Percentiles rank a stretch among this genome's conserved stretches.
phyloP scores from a whole-genome alignment of 2,329 filamentous ascomycete genomes.

The Alternaria metachromatica region DNA sequence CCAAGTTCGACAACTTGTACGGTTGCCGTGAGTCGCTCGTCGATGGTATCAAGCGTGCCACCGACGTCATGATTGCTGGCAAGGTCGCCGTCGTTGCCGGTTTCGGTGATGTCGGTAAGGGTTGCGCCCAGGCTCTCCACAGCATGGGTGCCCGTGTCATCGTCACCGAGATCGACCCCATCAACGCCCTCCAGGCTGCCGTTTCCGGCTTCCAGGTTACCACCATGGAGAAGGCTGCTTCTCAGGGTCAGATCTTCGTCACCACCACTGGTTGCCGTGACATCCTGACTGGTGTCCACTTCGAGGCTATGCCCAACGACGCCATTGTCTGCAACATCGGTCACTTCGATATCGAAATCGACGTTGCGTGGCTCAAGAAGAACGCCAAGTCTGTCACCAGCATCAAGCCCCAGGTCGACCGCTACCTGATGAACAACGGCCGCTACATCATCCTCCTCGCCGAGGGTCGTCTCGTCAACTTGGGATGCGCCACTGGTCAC shows the following conservation, averaged over 20 bases:
- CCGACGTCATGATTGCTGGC: constrained; percentile 99
- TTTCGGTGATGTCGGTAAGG: constrained; percentile 99
- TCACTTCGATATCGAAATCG: constrained; percentile 99
- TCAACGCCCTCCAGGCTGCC: constrained; percentile 98
- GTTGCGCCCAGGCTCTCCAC: constrained; percentile 93
- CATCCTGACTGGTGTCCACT: constrained; percentile 90
- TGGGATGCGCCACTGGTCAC: constrained; percentile 98
- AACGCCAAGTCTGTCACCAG: constrained; percentile 93
- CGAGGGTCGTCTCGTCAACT: constrained; percentile 98
- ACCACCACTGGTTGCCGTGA: constrained; percentile 99
- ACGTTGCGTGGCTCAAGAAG: constrained; percentile 99
- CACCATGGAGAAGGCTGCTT: constrained; percentile 96
- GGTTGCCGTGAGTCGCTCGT: constrained; percentile 98
- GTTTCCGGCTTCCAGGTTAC: constrained; percentile 96
- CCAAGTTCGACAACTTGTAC: constrained; percentile 99
- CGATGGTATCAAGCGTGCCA: constrained; percentile 99
- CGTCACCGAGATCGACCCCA: constrained; percentile 96
- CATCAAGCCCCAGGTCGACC: constrained; percentile 99
- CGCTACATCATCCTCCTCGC: constrained; percentile 98
- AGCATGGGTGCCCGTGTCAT: constrained; percentile 97
- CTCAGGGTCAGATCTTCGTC: constrained; percentile 94
- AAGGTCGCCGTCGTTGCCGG: constrained; percentile 98
- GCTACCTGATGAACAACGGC: constrained; percentile 91
- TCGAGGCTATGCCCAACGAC: constrained; percentile 94
- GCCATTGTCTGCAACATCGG: constrained; percentile 99